These are phyloP conservation scores for Pythium sukuiense DNA, from an alignment of 352 stramenopile species.

Conservation along the genomic window DNA sequence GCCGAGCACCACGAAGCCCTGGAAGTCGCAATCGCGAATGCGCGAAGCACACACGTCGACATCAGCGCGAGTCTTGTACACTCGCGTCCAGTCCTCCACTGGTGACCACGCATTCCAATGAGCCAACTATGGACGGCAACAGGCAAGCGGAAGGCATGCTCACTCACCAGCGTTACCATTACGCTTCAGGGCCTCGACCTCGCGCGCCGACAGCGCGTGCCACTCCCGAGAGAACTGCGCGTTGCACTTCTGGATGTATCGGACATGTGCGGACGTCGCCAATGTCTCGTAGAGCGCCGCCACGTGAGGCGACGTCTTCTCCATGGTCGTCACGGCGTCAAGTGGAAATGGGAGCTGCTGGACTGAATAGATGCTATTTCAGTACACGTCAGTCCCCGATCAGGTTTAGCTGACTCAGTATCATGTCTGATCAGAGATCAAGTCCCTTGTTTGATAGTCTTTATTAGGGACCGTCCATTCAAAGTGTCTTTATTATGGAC, in stretches of 20 bases:
- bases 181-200: slow-evolving; percentile 53
- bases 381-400: not conserved
- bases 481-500: not conserved
- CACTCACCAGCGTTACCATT: slow-evolving; percentile 63
- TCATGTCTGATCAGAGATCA: not conserved
- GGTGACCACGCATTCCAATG: not conserved
- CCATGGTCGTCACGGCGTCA: not conserved
- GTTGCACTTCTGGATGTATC: slow-evolving; percentile 22
- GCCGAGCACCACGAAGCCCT: slow-evolving; percentile 63
- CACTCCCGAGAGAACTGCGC: slow-evolving; percentile 26
- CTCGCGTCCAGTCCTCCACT: slow-evolving; percentile 64
- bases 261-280: slow-evolving; percentile 16
- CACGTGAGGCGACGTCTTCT: not conserved
- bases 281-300: slow-evolving; percentile 19
- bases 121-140: not conserved
- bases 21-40: slow-evolving; percentile 72
- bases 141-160: not conserved
- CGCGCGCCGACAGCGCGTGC: slow-evolving; percentile 42
- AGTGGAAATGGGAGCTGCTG: not conserved
- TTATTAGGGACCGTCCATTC: not conserved
- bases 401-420: not conserved
- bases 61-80: slow-evolving; percentile 44
- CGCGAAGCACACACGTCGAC: slow-evolving; percentile 31
- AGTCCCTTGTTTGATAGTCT: not conserved
- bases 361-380: not conserved